A percentile compares a stretch with the other conserved stretches of the same genome.
phyloP scores from a whole-genome alignment of 176 grass and related monocot genomes.

The Saccharum spontaneum region DNA sequence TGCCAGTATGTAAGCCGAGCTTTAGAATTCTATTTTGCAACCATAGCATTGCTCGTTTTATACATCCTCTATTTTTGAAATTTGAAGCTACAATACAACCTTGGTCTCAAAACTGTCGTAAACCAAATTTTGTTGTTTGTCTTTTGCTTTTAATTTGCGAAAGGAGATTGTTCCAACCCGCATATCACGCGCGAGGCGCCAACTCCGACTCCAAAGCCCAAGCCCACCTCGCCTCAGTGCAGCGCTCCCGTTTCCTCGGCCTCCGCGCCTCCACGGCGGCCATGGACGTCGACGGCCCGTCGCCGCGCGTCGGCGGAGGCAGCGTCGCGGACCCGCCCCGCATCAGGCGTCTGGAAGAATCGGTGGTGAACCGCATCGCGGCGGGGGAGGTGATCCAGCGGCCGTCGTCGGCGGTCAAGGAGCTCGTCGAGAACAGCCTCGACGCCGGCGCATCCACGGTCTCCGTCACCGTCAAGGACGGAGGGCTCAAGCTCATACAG shows the following conservation, averaged over 20 bases:
- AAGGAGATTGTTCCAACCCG: too few species aligned
- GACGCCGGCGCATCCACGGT: conserved; percentile 71
- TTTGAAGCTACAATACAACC: neutral
- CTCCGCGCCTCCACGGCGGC: neutral
- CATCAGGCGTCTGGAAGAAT: conserved; percentile 72
- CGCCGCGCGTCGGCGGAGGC: neutral
- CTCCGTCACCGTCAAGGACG: conserved; percentile 79
- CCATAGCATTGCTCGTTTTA: neutral
- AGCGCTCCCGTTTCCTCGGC: neutral
- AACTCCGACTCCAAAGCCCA: neutral
- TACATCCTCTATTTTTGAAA: neutral
- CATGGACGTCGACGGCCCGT: conserved; percentile 45
- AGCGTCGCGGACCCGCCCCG: conserved; percentile 45
- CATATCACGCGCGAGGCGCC: neutral
- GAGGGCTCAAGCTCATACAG: conserved; percentile 88
- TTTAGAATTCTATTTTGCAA: neutral
- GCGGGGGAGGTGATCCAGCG: conserved; percentile 91
- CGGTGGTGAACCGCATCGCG: conserved; percentile 93
- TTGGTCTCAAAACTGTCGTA: neutral
- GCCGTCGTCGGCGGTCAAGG: conserved; percentile 77
- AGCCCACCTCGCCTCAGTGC: neutral
- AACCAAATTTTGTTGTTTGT: neutral
- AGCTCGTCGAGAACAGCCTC: conserved; percentile 91
- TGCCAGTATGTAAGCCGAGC: too few species aligned
- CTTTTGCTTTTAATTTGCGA: neutral